A percentile compares a stretch with the other conserved stretches of the same genome.
phyloP scores from a whole-genome alignment of 2,329 filamentous ascomycete species.

The Ophiostoma fasciatum region DNA sequence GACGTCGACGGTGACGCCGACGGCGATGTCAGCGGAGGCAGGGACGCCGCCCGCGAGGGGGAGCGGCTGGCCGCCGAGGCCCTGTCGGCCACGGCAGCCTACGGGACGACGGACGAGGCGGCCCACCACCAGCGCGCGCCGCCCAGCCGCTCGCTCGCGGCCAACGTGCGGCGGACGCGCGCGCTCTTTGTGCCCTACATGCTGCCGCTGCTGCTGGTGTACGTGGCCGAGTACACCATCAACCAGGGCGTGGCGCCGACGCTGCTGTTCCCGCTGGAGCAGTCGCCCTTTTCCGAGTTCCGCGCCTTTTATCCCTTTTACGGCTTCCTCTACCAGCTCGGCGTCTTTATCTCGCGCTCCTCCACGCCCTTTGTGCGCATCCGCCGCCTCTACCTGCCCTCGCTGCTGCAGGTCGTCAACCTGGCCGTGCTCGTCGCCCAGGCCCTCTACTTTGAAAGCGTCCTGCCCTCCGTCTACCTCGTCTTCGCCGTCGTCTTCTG shows the following conservation, averaged over 20 bases:
- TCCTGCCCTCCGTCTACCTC: slow-evolving; percentile 75
- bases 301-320: slow-evolving; percentile 92
- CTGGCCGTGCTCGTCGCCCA: slow-evolving; percentile 60
- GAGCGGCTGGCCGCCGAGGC: slow-evolving; percentile 17
- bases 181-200: slow-evolving; percentile 67
- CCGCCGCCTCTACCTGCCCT: slow-evolving; percentile 66
- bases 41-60: slow-evolving; percentile 17
- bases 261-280: slow-evolving; percentile 64
- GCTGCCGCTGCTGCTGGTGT: slow-evolving; percentile 82
- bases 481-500: slow-evolving; percentile 78
- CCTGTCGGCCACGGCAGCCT: neutral
- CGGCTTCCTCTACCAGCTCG: slow-evolving; percentile 84
- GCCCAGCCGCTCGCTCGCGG: slow-evolving; percentile 18
- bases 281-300: slow-evolving; percentile 65
- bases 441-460: slow-evolving; percentile 49
- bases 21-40: slow-evolving; percentile 10
- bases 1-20: slow-evolving; percentile 20
- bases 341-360: slow-evolving; percentile 87
- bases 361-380: slow-evolving; percentile 79
- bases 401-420: slow-evolving; percentile 69
- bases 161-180: slow-evolving; percentile 50
- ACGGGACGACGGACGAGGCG: slow-evolving; percentile 12
- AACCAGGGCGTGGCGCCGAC: slow-evolving; percentile 91
- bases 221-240: slow-evolving; percentile 92
- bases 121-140: neutral